phyloP scores from a whole-genome alignment of 2,329 filamentous ascomycete species.

The Paracoccidioides brasiliensis region DNA sequence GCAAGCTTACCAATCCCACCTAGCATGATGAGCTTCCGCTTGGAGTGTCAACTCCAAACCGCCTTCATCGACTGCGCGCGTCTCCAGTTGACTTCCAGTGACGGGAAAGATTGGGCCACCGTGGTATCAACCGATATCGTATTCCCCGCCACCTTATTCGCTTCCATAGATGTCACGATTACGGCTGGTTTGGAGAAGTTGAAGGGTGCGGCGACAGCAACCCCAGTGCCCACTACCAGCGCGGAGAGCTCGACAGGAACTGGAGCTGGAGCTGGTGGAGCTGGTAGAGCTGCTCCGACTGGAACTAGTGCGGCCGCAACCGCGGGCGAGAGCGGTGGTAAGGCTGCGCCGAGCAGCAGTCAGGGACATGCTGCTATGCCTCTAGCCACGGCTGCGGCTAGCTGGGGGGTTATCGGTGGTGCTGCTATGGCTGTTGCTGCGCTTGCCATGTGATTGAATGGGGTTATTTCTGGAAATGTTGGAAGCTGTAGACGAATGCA shows the following conservation, averaged over 20 bases:
- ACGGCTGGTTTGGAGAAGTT: neutral
- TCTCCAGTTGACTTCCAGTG: neutral
- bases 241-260: neutral
- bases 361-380: neutral
- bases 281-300: neutral
- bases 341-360: neutral
- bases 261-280: neutral
- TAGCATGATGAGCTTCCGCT: neutral
- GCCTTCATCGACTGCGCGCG: neutral
- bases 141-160: neutral
- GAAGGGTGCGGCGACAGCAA: neutral
- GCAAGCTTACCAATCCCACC: neutral
- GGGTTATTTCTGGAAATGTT: too few species aligned
- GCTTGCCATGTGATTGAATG: neutral
- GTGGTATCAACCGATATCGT: neutral
- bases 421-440: neutral
- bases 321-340: neutral
- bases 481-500: too few species aligned
- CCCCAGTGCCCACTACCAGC: neutral
- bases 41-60: neutral
- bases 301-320: neutral
- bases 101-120: neutral
- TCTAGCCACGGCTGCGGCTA: neutral
- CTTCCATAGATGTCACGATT: neutral
- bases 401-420: slow-evolving; percentile 1